Evolutionary conservation across 331 rosid genomes (phyloP), one percentile per base, ranked within the genome.

Genomic region (Saraca asoca): DNA sequence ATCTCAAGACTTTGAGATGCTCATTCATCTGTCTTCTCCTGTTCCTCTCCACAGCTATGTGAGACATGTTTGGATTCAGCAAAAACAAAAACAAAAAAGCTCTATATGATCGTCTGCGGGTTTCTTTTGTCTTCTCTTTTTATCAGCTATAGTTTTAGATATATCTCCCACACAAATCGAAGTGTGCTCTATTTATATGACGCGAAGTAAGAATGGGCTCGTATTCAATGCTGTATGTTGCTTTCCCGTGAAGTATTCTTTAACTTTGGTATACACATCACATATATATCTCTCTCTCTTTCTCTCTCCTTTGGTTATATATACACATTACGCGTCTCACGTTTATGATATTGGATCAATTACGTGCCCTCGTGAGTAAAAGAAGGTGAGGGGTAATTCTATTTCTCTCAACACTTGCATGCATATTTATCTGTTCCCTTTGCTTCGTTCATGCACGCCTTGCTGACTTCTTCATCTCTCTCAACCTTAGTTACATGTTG

Each of bases 11-110:
- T 80, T 85, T 93, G 88, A 90, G 98, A 72, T 93, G 95, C 55
- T 90, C 98, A 68, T 90, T 93, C 98, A 93, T 93, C 76, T 90
- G 97, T 72, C 81, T 87, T 74, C 98, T 84, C 51, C 98, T 80
- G 74, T 87, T 93, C 75, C 97, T 93, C 81, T 93, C 98, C 16
- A 93, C 97, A 58, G 95, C 85, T 74, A 93, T 93, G 83, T 93
- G 97, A 79, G 98, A 88, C 98, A 93, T 93, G 74, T 52, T 62
- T 71, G 39, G 55, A 29, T 33, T 50, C 56, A 46, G 13, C 7
- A 7, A 17, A 0, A 12, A 24, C 31, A 24, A 24, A 24, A 24
- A 24, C 31, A n/a, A n/a, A n/a, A n/a, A n/a, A n/a, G n/a, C n/a
- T n/a, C n/a, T n/a, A n/a, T n/a, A n/a, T n/a, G n/a, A n/a, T n/a